phyloP scores from a whole-genome alignment of 129 eudicot genomes.

The Centrapalus pauciflorus region DNA sequence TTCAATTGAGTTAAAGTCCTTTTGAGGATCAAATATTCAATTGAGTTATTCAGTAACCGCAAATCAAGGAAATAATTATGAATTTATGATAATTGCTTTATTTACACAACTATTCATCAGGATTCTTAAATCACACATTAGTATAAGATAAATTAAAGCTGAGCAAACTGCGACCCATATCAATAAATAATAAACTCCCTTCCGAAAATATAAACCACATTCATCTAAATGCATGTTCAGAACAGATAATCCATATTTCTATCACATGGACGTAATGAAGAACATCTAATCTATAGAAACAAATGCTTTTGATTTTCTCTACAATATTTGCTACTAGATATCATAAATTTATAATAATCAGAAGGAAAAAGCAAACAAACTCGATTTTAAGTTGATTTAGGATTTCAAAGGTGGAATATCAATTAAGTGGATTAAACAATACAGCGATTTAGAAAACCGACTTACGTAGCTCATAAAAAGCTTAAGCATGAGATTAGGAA shows the following conservation, averaged over 20 bases:
- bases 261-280: background rate
- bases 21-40: too few species aligned
- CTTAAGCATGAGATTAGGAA: background rate
- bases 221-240: background rate
- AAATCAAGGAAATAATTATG: background rate
- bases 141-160: background rate
- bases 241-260: background rate
- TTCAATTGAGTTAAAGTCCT: too few species aligned
- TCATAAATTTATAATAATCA: background rate
- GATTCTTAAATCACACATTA: slow-evolving; percentile 2
- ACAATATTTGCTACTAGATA: background rate
- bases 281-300: background rate
- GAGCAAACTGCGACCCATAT: slow-evolving; percentile 1
- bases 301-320: slow-evolving; percentile 4
- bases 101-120: background rate
- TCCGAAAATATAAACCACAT: background rate
- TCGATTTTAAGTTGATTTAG: background rate
- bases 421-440: background rate
- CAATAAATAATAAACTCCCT: background rate
- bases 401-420: background rate
- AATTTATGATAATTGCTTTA: background rate
- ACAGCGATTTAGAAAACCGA: background rate
- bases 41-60: background rate
- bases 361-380: background rate
- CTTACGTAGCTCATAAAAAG: background rate